These are phyloP conservation scores for Sphagnum fallax DNA, from an alignment of 228 moss, liverwort and hornwort species.

Conservation along the genomic window DNA sequence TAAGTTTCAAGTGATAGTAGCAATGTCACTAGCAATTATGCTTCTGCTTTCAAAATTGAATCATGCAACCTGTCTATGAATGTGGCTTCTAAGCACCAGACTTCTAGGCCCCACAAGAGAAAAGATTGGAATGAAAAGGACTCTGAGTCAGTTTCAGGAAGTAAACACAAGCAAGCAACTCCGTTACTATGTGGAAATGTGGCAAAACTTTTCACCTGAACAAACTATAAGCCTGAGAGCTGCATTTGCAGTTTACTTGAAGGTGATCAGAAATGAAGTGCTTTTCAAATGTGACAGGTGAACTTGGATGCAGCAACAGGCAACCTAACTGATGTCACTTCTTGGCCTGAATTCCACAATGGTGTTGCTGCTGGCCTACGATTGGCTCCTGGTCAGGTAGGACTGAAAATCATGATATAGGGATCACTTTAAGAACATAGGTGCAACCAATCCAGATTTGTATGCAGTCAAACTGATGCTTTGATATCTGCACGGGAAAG, in stretches of 20 bases:
- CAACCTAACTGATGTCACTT: conserved; percentile 80
- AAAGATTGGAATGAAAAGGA: too few species aligned
- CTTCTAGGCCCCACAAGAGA: too few species aligned
- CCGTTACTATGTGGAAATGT: too few species aligned
- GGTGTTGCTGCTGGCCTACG: conserved; percentile 98
- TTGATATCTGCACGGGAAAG: background rate
- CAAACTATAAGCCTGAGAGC: too few species aligned
- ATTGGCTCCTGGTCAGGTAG: conserved; percentile 77
- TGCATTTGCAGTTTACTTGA: too few species aligned
- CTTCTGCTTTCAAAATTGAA: background rate
- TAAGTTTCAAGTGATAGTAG: conserved; percentile 1
- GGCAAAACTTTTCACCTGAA: too few species aligned
- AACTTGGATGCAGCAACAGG: conserved; percentile 81
- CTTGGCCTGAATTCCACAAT: conserved; percentile 99
- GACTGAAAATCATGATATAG: background rate
- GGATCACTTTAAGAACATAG: background rate
- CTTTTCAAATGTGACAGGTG: conserved; percentile 13
- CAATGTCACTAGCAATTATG: background rate
- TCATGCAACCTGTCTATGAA: background rate
- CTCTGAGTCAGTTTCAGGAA: too few species aligned
- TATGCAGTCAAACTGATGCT: background rate
- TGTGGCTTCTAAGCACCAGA: too few species aligned
- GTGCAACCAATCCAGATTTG: background rate
- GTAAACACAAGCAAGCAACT: too few species aligned
- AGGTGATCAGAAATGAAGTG: background rate